Evolutionary conservation across 2,329 filamentous ascomycete species (phyloP), one percentile per base, ranked within the genome.

Genomic region (Xylariaceae sp.): DNA sequence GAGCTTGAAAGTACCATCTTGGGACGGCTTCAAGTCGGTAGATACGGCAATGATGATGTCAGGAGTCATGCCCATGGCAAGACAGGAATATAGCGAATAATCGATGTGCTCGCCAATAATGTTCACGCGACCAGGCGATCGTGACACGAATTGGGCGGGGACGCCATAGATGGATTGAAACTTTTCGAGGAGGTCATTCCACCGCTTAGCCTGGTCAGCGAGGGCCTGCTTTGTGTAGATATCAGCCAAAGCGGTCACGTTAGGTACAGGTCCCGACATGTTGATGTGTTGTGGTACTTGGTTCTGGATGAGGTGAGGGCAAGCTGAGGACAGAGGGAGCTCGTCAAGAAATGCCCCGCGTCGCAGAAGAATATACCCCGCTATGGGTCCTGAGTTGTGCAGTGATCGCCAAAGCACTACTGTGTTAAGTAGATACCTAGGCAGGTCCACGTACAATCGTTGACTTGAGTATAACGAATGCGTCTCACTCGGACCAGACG

Each of bases 51-150:
- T 78, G 45, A 98, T 77, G 43, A 89, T 85, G 65, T 98, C 93
- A 48, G 89, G 87, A 4, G 87, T 89, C 52, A 97, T 89, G 48
- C 91, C 93, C 81, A 96, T 96, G 39, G 93, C 93, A 18, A 98
- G 76, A 45, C 96, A 90, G 54, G 93, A 84, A 72, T 97, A 98
- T 16, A 98, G 79, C 12, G 89, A 95, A 71, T 98, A 98, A 71
- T 98, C 93, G 59, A 98, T 95, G 71, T 98, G 93, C 75, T 98
- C 93, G 64, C 93, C 93, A 62, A 98, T 96, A 60, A 98, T 93
- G 71, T 97, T 97, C 52, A 98, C 93, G 52, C 93, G 81, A 45
- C 93, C 93, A 1, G 93, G 93, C 41, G 90, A 95, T 49, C 93
- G 83, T 9, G 91, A 80, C 16, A 97, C 81, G 57, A 95, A 96